Percentiles rank a stretch among this genome's conserved stretches.
Evolutionary conservation across 345 rosid genomes (phyloP).

Genomic region (Pistacia vera): DNA sequence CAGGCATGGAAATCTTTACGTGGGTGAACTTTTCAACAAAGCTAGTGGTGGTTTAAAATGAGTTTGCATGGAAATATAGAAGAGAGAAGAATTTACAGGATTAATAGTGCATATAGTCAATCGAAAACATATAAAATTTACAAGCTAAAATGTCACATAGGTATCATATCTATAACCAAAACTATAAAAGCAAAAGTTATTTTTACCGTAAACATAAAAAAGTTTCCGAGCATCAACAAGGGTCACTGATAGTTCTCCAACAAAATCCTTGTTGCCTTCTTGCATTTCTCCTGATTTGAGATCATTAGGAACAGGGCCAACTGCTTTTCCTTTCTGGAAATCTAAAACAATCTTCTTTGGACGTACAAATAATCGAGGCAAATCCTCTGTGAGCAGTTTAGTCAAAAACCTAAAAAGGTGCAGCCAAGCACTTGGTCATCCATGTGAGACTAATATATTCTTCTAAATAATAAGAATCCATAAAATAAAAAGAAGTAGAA

Average conservation of each 20-base stretch:
- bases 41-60: background rate
- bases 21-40: background rate
- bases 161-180: background rate
- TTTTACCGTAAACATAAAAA: conserved; percentile 69
- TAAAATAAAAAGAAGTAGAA: too few species aligned
- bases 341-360: conserved; percentile 99
- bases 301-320: conserved; percentile 77
- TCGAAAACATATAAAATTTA: background rate
- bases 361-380: conserved; percentile 92
- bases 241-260: conserved; percentile 93
- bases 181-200: background rate
- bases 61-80: background rate
- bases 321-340: conserved; percentile 92
- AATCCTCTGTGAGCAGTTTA: conserved; percentile 89
- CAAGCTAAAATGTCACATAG: background rate
- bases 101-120: background rate
- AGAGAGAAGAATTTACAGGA: conserved; percentile 6
- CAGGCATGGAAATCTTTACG: background rate
- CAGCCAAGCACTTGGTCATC: conserved; percentile 1
- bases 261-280: conserved; percentile 89
- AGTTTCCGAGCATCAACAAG: conserved; percentile 95
- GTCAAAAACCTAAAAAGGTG: conserved; percentile 73
- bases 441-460: too few species aligned
- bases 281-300: conserved; percentile 78
- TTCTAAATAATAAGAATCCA: too few species aligned